A percentile compares a stretch with the other conserved stretches of the same genome.
phyloP scores from a whole-genome alignment of 495 filamentous ascomycete species.

The Physcia stellaris region DNA sequence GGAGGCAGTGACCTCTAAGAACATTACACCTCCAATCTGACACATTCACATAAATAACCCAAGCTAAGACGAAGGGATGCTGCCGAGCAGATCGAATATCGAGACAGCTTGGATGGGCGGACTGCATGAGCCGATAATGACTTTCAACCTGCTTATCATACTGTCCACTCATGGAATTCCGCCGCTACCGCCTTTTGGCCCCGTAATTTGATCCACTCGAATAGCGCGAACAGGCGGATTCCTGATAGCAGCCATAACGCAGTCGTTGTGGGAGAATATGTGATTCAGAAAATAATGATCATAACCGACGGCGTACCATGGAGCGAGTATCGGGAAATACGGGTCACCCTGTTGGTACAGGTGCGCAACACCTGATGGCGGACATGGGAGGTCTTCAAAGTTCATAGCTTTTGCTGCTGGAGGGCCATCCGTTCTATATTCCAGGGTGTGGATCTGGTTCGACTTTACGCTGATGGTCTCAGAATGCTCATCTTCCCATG shows the following conservation, averaged over 20 bases:
- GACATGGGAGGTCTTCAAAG: conserved; percentile 7
- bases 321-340: neutral
- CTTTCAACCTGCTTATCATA: no score
- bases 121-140: no score
- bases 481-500: no score
- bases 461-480: neutral
- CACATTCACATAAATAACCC: no score
- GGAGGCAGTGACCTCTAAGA: no score
- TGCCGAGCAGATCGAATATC: no score
- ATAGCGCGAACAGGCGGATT: neutral
- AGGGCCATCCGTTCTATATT: neutral
- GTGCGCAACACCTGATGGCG: conserved; percentile 1
- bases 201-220: neutral
- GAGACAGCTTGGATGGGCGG: no score
- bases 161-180: conserved; percentile 70
- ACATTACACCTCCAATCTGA: no score
- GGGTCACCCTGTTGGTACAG: neutral
- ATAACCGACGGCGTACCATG: no score
- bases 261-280: neutral
- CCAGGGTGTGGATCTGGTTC: neutral
- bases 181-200: conserved; percentile 80
- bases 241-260: neutral
- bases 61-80: no score
- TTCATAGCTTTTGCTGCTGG: neutral
- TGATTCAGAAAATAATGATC: no score